Conservation (phyloP, 352 stramenopile genomes). For the Phytophthora cryptogea region DNA sequence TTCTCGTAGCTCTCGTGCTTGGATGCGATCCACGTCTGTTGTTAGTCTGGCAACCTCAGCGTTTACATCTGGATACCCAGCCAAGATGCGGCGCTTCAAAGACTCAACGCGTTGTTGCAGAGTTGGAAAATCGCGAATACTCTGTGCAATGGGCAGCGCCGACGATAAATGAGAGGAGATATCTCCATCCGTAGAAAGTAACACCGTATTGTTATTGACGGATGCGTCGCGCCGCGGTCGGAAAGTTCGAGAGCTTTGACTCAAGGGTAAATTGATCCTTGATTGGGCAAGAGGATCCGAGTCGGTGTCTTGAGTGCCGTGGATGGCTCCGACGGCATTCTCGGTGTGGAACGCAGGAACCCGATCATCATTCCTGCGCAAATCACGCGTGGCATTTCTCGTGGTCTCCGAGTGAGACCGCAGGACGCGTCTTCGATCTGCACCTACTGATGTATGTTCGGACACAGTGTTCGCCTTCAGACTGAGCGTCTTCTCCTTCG, state of each 20-base stretch:
- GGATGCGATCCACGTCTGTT: constrained; percentile 46
- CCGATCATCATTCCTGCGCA: neutral
- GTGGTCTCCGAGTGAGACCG: constrained; percentile 60
- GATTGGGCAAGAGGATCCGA: constrained; percentile 13
- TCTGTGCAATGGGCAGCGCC: constrained; percentile 18
- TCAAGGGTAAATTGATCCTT: constrained; percentile 12
- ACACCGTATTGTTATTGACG: constrained; percentile 1
- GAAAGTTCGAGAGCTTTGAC: constrained; percentile 5
- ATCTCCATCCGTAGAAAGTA: constrained; percentile 6
- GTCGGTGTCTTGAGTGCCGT: constrained; percentile 7
- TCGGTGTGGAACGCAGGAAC: constrained; percentile 1
- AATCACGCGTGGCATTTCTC: constrained; percentile 22
- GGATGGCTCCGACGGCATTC: neutral
- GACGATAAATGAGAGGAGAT: constrained; percentile 15
- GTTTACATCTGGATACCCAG: constrained; percentile 44
- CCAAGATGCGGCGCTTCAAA: constrained; percentile 51
- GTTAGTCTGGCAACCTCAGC: constrained; percentile 44
- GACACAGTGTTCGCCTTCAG: neutral
- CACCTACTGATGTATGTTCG: constrained; percentile 6
- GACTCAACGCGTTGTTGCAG: constrained; percentile 61
- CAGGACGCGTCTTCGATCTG: constrained; percentile 22
- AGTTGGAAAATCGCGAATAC: constrained; percentile 45
- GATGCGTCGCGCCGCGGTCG: constrained; percentile 10
- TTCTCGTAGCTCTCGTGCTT: constrained; percentile 41
- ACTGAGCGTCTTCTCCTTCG: constrained; percentile 5